phyloP scores from a whole-genome alignment of 805 yeast species.

The Lachancea nothofagi region DNA sequence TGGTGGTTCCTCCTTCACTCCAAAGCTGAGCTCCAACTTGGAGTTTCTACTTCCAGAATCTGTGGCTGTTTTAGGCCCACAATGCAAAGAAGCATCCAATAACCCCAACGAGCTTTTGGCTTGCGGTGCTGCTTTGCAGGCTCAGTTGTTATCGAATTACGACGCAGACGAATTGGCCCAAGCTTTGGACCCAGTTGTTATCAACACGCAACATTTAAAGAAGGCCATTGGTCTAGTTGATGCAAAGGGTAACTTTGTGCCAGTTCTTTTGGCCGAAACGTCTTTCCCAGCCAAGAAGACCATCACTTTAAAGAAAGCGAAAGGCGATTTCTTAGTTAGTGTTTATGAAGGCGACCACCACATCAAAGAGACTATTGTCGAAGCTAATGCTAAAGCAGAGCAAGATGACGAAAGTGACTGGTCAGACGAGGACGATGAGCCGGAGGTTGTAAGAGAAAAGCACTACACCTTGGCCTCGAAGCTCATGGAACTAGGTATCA shows the following conservation, averaged over 20 bases:
- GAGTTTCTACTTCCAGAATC: conserved; percentile 75
- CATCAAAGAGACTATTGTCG: conserved; percentile 75
- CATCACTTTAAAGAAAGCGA: conserved; percentile 54
- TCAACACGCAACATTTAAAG: conserved; percentile 80
- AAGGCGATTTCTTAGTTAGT: conserved; percentile 58
- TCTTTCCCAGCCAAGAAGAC: conserved; percentile 86
- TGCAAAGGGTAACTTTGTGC: conserved; percentile 63
- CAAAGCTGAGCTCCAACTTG: conserved; percentile 78
- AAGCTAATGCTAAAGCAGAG: conserved; percentile 50
- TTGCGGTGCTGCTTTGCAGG: conserved; percentile 96
- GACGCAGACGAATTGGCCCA: conserved; percentile 78
- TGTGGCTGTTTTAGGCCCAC: conserved; percentile 63
- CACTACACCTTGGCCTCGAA: conserved; percentile 66
- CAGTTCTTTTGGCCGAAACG: conserved; percentile 75
- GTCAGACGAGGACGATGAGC: conserved; percentile 74
- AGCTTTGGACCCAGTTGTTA: conserved; percentile 70
- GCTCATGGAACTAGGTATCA: conserved; percentile 72
- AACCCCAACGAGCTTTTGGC: conserved; percentile 87
- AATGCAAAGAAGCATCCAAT: conserved; percentile 66
- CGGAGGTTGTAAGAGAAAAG: conserved; percentile 75
- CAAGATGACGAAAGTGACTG: conserved; percentile 46
- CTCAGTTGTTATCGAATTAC: conserved; percentile 73
- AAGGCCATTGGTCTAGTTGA: conserved; percentile 82
- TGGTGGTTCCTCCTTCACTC: conserved; percentile 91
- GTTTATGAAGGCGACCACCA: conserved; percentile 83